Conservation (phyloP, 2,329 filamentous ascomycete genomes). For the Beauveria varroae region DNA sequence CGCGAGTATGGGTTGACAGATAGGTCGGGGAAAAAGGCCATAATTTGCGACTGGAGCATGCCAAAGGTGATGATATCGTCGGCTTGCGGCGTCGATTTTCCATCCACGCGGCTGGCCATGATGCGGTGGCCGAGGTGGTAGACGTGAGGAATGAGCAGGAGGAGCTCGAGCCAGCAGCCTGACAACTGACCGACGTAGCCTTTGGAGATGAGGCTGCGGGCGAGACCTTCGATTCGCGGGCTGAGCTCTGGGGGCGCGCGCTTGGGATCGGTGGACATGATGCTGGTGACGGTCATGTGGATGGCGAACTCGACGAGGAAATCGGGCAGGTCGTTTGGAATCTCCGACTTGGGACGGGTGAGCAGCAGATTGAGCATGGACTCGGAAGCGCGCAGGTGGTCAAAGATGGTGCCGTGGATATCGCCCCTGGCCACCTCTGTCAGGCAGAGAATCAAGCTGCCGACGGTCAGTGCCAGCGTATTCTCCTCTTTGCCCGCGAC, state of each 20-base stretch:
- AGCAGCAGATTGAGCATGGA: slow-evolving; percentile 32
- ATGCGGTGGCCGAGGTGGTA: slow-evolving; percentile 36
- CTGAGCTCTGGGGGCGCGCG: slow-evolving; percentile 23
- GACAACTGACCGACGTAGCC: slow-evolving; percentile 30
- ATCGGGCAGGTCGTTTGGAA: slow-evolving; percentile 31
- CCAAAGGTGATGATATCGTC: slow-evolving; percentile 37
- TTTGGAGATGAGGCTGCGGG: slow-evolving; percentile 20
- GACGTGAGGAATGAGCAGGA: slow-evolving; percentile 30
- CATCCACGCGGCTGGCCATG: slow-evolving; percentile 22
- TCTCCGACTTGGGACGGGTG: slow-evolving; percentile 22
- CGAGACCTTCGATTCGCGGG: slow-evolving; percentile 23
- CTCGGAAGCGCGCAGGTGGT: slow-evolving; percentile 37
- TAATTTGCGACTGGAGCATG: slow-evolving; percentile 33
- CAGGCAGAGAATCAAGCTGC: slow-evolving; percentile 38
- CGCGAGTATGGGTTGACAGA: slow-evolving; percentile 28
- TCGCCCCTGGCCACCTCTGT: slow-evolving; percentile 41
- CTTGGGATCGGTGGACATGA: slow-evolving; percentile 35
- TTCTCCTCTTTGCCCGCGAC: slow-evolving; percentile 26
- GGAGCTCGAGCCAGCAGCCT: slow-evolving; percentile 32
- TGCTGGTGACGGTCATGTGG: slow-evolving; percentile 38
- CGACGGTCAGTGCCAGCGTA: slow-evolving; percentile 33
- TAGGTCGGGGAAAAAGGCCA: slow-evolving; percentile 30
- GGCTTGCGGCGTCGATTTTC: slow-evolving; percentile 19
- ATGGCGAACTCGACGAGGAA: slow-evolving; percentile 42
- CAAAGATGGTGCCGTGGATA: slow-evolving; percentile 36